Evolutionary conservation across 148 eudicot genomes (phyloP).

Genomic region (Camellia japonica): DNA sequence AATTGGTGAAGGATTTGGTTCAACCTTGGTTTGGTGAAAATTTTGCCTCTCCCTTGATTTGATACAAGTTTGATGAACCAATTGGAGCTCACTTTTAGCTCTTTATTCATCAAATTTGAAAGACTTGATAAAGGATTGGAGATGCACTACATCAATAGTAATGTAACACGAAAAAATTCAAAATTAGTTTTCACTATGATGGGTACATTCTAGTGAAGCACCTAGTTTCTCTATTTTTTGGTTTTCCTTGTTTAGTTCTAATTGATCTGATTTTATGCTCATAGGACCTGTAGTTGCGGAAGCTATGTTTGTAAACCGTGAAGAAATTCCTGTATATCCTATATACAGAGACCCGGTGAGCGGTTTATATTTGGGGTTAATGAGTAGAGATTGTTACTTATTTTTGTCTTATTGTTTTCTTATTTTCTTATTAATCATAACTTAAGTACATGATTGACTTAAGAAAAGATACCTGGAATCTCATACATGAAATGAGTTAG

Average conservation of each 20-base stretch:
- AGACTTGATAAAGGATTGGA: too few relatives aligned
- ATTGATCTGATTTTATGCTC: slow-evolving; percentile 5
- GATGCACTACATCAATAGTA: not conserved
- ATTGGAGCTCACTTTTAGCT: too few relatives aligned
- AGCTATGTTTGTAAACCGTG: slow-evolving; percentile 95
- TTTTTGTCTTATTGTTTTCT: not conserved
- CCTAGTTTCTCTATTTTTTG: not conserved
- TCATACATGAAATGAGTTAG: not conserved
- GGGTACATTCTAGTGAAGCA: not conserved
- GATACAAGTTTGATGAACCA: too few relatives aligned
- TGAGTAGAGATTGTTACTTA: not conserved
- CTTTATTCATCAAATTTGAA: too few relatives aligned
- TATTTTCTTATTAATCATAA: not conserved
- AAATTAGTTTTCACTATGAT: not conserved
- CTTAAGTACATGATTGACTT: not conserved
- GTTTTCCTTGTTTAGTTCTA: slow-evolving; percentile 8
- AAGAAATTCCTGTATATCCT: slow-evolving; percentile 88
- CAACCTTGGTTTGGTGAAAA: too few relatives aligned
- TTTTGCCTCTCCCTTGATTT: too few relatives aligned
- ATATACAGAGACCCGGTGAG: slow-evolving; percentile 94
- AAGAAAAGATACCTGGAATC: not conserved
- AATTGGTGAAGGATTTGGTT: too few relatives aligned
- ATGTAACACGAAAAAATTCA: not conserved
- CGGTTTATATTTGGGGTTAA: not conserved
- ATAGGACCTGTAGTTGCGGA: slow-evolving; percentile 96